Percentiles rank a stretch among this genome's conserved stretches.
Conservation (phyloP, 2,329 filamentous ascomycete species). For the Aspergillus viridinutans region DNA sequence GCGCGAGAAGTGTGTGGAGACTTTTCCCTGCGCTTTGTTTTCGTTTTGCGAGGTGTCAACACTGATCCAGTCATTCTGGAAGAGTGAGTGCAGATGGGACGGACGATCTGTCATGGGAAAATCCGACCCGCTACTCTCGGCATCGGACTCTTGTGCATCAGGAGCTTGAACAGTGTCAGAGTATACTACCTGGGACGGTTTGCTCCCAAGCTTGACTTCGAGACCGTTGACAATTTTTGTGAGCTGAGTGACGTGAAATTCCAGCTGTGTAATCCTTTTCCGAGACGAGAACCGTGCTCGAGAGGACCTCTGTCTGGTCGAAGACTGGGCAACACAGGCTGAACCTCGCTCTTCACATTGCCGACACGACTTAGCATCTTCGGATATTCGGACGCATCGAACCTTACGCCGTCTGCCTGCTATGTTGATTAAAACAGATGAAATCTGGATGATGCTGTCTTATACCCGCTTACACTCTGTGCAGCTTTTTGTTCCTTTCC, state of each 20-base stretch:
- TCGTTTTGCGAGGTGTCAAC: slow-evolving; percentile 6
- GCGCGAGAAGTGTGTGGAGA: slow-evolving; percentile 4
- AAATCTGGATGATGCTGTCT: neutral
- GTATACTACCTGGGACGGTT: neutral
- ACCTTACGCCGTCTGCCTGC: slow-evolving; percentile 17
- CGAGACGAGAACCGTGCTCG: slow-evolving; percentile 12
- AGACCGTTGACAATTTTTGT: slow-evolving; percentile 10
- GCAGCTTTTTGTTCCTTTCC: slow-evolving; percentile 19
- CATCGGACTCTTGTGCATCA: slow-evolving; percentile 8
- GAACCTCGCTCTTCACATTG: slow-evolving; percentile 15
- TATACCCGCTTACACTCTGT: slow-evolving; percentile 14
- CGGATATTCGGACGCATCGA: slow-evolving; percentile 13
- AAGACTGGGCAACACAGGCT: slow-evolving; percentile 12
- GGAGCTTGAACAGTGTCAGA: neutral
- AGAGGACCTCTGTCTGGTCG: slow-evolving; percentile 3
- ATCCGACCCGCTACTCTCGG: slow-evolving; percentile 11
- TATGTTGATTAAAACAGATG: neutral
- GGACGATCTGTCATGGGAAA: slow-evolving; percentile 8
- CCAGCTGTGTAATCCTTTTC: slow-evolving; percentile 15
- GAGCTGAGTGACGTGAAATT: slow-evolving; percentile 11
- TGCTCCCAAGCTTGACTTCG: slow-evolving; percentile 9
- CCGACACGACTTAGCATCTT: slow-evolving; percentile 12
- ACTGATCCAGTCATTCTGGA: slow-evolving; percentile 18
- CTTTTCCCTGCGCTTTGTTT: slow-evolving; percentile 4
- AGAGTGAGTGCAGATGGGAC: slow-evolving; percentile 13